These are phyloP conservation scores for Turritis glabra DNA, from an alignment of 345 rosid genomes.

Conservation along the genomic window DNA sequence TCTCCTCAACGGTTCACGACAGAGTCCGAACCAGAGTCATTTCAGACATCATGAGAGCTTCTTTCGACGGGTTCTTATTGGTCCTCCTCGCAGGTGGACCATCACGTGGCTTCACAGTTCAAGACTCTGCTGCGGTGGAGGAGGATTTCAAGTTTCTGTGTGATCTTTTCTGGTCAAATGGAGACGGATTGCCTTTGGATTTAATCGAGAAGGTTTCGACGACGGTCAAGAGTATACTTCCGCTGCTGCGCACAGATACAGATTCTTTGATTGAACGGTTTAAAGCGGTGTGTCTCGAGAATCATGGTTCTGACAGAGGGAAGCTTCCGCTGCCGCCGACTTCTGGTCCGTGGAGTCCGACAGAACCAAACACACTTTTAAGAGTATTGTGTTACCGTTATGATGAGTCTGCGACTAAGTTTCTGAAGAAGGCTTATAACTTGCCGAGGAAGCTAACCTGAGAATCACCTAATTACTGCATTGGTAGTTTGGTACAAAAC, in stretches of 20 bases:
- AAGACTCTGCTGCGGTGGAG: conserved; percentile 64
- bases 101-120: conserved; percentile 63
- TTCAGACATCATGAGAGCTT: conserved; percentile 90
- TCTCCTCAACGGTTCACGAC: conserved; percentile 76
- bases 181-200: conserved; percentile 86
- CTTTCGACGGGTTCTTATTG: conserved; percentile 82
- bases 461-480: not conserved
- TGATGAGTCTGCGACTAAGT: conserved; percentile 77
- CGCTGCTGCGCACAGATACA: conserved; percentile 63
- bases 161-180: conserved; percentile 92
- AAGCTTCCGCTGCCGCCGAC: conserved; percentile 85
- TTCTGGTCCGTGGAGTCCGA: conserved; percentile 81
- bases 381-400: conserved; percentile 80
- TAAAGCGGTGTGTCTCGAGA: conserved; percentile 49
- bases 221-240: conserved; percentile 64
- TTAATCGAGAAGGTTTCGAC: conserved; percentile 73
- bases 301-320: conserved; percentile 72
- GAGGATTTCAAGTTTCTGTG: conserved; percentile 80
- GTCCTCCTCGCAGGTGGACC: conserved; percentile 97
- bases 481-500: not conserved
- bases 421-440: conserved; percentile 85
- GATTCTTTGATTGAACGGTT: conserved; percentile 63
- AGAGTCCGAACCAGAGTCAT: conserved; percentile 80
- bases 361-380: conserved; percentile 80
- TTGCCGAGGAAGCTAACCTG: conserved; percentile 74